Conservation (phyloP, 83 land plant species). For the Thuja plicata region DNA sequence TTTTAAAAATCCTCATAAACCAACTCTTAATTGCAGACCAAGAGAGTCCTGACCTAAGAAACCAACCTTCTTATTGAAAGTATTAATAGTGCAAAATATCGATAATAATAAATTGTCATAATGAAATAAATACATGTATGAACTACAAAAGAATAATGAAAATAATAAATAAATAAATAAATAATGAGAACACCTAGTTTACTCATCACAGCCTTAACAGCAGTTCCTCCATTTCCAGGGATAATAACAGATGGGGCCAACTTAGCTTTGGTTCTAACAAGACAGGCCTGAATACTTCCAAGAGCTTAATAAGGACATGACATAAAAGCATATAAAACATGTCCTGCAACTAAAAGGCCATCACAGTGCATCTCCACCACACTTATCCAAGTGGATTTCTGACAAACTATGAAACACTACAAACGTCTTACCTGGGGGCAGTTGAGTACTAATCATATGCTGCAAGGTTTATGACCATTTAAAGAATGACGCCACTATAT, state of each 20-base stretch:
- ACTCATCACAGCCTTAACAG: background rate
- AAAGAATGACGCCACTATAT: background rate
- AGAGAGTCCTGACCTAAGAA: background rate
- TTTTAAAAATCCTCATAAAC: too few relatives aligned
- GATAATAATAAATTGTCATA: background rate
- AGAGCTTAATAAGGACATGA: background rate
- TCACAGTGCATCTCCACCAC: too few relatives aligned
- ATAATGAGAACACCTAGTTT: background rate
- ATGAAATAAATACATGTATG: background rate
- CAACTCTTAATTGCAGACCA: too few relatives aligned
- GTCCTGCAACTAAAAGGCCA: too few relatives aligned
- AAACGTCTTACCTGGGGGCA: background rate
- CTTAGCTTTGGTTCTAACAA: background rate
- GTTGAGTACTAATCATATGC: background rate
- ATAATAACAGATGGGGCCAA: background rate
- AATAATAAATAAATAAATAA: too few relatives aligned
- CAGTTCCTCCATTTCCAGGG: background rate
- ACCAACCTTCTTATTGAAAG: background rate
- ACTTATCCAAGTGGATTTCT: background rate
- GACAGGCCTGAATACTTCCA: background rate
- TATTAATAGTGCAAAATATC: background rate
- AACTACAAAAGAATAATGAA: background rate
- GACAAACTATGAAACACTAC: background rate
- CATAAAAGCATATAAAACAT: background rate
- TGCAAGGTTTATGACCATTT: background rate